phyloP scores from a whole-genome alignment of 169 alveolate genomes.

The Besnoitia besnoiti region DNA sequence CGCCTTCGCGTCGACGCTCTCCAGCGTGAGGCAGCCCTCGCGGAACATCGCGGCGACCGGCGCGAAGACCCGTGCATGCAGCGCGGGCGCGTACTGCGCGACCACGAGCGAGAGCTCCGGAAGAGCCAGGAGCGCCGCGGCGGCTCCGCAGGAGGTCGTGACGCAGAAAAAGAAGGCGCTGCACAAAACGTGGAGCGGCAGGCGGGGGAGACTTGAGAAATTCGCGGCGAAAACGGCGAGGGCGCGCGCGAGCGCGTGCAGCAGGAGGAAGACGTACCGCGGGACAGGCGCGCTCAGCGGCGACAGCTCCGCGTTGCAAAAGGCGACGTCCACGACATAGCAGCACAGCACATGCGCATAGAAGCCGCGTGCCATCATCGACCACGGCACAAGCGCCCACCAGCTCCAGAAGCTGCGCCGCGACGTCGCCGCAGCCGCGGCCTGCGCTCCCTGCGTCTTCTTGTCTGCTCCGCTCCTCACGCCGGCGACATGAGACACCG shows the following conservation, averaged over 20 bases:
- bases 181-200: not conserved
- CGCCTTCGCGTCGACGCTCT: not conserved
- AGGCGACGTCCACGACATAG: slow-evolving; percentile 2
- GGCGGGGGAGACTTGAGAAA: not conserved
- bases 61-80: not conserved
- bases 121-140: not conserved
- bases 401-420: not conserved
- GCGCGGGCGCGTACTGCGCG: not conserved
- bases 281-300: not conserved
- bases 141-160: not conserved
- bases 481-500: not conserved
- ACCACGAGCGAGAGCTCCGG: not conserved
- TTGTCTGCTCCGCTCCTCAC: not conserved
- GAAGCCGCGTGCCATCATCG: not conserved
- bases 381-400: not conserved
- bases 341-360: not conserved
- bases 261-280: not conserved
- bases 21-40: not conserved
- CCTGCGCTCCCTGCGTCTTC: not conserved
- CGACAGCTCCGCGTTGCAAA: slow-evolving; percentile 29
- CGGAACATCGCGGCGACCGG: not conserved
- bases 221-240: not conserved
- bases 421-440: not conserved
- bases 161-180: not conserved
- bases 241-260: not conserved